These are phyloP conservation scores for Penicillium cataractarum DNA, from an alignment of 495 filamentous ascomycete species.

Conservation along the genomic window DNA sequence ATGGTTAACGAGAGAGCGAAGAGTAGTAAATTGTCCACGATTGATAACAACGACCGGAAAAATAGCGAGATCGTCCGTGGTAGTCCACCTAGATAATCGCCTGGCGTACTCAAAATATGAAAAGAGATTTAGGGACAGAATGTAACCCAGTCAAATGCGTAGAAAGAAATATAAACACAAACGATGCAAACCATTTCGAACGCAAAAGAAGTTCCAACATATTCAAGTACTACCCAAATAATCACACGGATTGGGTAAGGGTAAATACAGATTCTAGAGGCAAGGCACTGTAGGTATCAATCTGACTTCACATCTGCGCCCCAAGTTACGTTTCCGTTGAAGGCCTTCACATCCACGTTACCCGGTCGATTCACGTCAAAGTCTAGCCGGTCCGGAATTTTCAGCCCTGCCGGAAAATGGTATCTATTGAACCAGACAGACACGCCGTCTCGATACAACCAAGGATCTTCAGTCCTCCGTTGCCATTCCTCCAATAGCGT, in stretches of 20 bases:
- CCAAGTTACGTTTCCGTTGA: not conserved
- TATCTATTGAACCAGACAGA: conserved; percentile 28
- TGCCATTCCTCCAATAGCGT: conserved; percentile 43
- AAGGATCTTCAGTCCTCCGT: conserved; percentile 42
- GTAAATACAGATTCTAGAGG: not conserved
- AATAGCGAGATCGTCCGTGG: too few species aligned
- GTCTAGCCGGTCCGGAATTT: conserved; percentile 46
- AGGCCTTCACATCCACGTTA: not conserved
- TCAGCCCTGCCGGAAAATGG: conserved; percentile 38
- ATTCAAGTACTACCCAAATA: too few species aligned
- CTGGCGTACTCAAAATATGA: too few species aligned
- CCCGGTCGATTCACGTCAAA: conserved; percentile 28
- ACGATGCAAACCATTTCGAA: too few species aligned
- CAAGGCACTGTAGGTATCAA: not conserved
- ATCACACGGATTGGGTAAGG: not conserved
- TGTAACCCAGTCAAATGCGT: too few species aligned
- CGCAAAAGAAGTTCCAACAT: too few species aligned
- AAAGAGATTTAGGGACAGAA: too few species aligned
- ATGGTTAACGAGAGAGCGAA: not conserved
- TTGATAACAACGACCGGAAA: not conserved
- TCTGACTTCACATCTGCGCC: not conserved
- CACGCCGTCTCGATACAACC: conserved; percentile 46
- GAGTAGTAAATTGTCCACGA: too few species aligned
- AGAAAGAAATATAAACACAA: too few species aligned
- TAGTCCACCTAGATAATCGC: too few species aligned